Evolutionary conservation across 257 asterid genomes (phyloP), one percentile per base, ranked within the genome.

Genomic region (Solanum gandarillasii): DNA sequence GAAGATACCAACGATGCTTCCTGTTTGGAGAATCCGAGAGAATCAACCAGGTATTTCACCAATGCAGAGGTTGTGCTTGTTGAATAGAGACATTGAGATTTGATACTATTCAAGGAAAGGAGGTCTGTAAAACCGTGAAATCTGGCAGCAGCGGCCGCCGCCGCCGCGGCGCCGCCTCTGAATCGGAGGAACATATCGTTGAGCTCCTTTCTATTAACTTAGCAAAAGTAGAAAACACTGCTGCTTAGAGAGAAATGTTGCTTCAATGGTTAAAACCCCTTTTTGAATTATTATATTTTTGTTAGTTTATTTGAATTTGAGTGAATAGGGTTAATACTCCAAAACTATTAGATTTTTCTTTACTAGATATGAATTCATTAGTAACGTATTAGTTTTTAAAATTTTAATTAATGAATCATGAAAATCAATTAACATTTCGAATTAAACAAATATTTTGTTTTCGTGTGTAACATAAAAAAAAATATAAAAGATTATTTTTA

Each of bases 11-110:
- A 14, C 14, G 83, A 12, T 23, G 90, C 88, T 46, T 70, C 88
- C 39, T 71, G 35, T 20, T 13, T 38, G 39, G 90, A 89, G 43
- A 89, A 86, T 8, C 89, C 90, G 2, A 89, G 74, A 6, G 91
- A 87, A 52, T 89, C 87, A 21, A 73, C 81, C 1, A 87, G 55
- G 38, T 72, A 89, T 9, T 83, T 65, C 76, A 32, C 89, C 88
- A 89, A 35, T 5, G 1, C 25, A 12, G 29, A 7, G 12, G 5
- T 1, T 1, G 71, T 12, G 46, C 4, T 39, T 39, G 62, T n/a
- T 78, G 84, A 39, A 34, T 75, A 75, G 58, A n/a, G 6, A 38
- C 16, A 38, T 23, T 38, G 83, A 39, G 83, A 75, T 6, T 23
- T 38, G 55, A 75, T 38, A 75, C 55, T 39, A 12, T 23, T 7